These are phyloP conservation scores for Juncus effusus DNA, from an alignment of 176 grass and related monocot species.

Conservation along the genomic window DNA sequence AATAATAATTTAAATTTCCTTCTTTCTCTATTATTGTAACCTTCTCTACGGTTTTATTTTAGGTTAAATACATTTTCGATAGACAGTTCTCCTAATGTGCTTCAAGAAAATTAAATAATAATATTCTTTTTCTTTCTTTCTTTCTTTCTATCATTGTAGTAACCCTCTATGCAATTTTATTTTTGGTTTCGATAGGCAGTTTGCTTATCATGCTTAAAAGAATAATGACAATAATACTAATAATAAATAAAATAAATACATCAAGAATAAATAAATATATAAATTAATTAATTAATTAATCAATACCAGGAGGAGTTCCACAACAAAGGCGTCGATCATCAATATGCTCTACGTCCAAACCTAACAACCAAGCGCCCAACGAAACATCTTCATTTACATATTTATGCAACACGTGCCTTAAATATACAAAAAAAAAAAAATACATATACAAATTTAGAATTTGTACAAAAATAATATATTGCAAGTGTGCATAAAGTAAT, in stretches of 20 bases:
- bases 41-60: too few species aligned
- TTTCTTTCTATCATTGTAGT: too few species aligned
- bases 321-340: conserved; percentile 82
- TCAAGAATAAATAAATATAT: too few species aligned
- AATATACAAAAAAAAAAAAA: conserved; percentile 16
- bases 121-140: too few species aligned
- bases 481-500: not conserved
- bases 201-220: too few species aligned
- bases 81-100: too few species aligned
- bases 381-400: conserved; percentile 92
- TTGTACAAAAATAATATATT: conserved; percentile 7
- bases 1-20: too few species aligned
- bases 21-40: too few species aligned
- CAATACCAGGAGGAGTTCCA: conserved; percentile 67
- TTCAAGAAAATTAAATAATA: not conserved
- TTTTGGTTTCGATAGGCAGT: too few species aligned
- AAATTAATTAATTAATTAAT: not conserved
- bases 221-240: not conserved
- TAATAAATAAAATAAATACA: not conserved
- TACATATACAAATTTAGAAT: not conserved
- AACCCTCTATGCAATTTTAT: too few species aligned
- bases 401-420: conserved; percentile 69
- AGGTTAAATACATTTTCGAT: too few species aligned
- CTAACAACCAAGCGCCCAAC: conserved; percentile 76
- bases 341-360: conserved; percentile 87